Evolutionary conservation across 371 early-diverging fungal genomes (phyloP), one percentile per base, ranked within the genome.

Genomic region (Zychaea mexicana): DNA sequence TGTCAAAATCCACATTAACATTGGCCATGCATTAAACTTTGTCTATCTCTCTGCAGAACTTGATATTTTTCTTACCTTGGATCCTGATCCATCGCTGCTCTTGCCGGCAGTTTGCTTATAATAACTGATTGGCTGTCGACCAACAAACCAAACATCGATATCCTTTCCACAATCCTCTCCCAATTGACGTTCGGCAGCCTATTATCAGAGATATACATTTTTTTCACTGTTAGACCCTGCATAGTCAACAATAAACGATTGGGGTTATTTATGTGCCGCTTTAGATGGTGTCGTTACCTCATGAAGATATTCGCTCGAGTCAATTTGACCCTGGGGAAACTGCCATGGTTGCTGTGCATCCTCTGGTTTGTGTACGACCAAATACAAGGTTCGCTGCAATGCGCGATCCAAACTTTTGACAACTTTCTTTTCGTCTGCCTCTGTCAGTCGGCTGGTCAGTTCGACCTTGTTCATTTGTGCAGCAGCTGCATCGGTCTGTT

Each of bases 131-230:
- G 96, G 96, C 57, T 86, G 86, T 64, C 81, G 76, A 26, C 95
- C 95, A 15, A 95, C 94, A 59, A 90, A 81, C 95, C 95, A 95
- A 21, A 90, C 84, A 70, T 94, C 93, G 88, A 95, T 87, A 63
- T 84, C 80, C 26, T 64, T 67, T 57, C 96, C 96, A 71, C 92
- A 92, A 46, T 81, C 77, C 30, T 91, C 90, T 52, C 72, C 73
- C 60, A 94, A 72, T 53, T 85, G 84, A 69, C 94, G 88, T 65
- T 85, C 81, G 30, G 94, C 94, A 62, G 92, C 92, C 79, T 78
- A 71, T 7, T n/a, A 52, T 9, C 2, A 19, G 24, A 38, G 32
- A 47, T 19, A 54, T 31, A 38, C 42, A 52, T 64, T n/a, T n/a
- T n/a, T n/a, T n/a, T n/a, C n/a, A n/a, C n/a, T n/a, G n/a, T n/a